phyloP scores from a whole-genome alignment of 2,329 filamentous ascomycete species.

The Cadophora sp. region DNA sequence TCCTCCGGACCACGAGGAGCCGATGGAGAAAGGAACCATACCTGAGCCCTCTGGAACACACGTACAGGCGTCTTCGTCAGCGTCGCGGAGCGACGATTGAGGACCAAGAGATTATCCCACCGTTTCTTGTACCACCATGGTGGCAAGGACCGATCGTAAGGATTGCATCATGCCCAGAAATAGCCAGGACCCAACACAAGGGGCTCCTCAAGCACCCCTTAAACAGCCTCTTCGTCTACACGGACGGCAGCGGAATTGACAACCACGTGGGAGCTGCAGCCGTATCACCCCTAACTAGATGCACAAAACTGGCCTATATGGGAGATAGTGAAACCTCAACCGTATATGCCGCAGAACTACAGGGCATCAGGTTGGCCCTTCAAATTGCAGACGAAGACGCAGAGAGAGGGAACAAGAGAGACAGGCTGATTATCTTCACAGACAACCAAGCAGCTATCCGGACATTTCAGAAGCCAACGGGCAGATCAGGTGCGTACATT shows the following conservation, averaged over 20 bases:
- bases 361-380: constrained; percentile 32
- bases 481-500: constrained; percentile 16
- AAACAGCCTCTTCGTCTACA: constrained; percentile 4
- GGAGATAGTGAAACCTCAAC: constrained; percentile 25
- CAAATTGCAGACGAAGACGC: constrained; percentile 21
- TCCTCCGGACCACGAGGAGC: constrained; percentile 19
- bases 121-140: constrained; percentile 10
- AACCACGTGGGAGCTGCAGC: constrained; percentile 26
- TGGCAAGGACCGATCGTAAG: too few relatives aligned
- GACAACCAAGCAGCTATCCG: constrained; percentile 15
- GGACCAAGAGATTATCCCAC: constrained; percentile 23
- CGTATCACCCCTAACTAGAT: background rate
- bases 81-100: constrained; percentile 18
- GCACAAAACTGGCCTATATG: background rate
- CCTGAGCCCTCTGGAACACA: too few relatives aligned
- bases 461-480: constrained; percentile 11
- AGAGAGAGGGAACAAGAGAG: constrained; percentile 21
- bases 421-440: background rate
- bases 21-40: constrained; percentile 16
- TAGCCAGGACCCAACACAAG: too few relatives aligned
- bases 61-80: too few relatives aligned
- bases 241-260: background rate
- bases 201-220: background rate
- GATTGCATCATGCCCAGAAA: too few relatives aligned
- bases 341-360: constrained; percentile 34